Evolutionary conservation across 2,329 filamentous ascomycete genomes (phyloP).

Genomic region (Sporothrix inflata): DNA sequence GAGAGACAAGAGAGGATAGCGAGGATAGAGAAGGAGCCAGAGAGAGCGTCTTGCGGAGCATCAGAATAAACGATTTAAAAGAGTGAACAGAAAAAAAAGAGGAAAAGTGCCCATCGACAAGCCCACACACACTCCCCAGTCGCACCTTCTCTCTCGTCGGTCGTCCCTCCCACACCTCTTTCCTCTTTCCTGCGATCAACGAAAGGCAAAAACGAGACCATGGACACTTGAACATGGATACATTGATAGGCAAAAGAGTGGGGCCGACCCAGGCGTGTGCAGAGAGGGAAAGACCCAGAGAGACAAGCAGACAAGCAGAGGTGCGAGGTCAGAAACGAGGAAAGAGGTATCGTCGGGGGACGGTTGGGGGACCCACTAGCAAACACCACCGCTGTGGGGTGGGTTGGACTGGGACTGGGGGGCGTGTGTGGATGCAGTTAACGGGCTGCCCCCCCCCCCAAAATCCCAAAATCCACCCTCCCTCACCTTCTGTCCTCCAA

Average conservation of each 20-base stretch:
- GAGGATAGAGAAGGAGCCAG: conserved; percentile 11
- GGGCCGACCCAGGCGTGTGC: conserved; percentile 25
- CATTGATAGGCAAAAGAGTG: conserved; percentile 43
- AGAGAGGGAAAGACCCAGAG: conserved; percentile 27
- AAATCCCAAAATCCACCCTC: conserved; percentile 24
- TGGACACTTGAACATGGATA: conserved; percentile 31
- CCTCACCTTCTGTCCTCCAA: conserved; percentile 23
- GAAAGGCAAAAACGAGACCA: conserved; percentile 37
- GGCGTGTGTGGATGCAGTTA: conserved; percentile 27
- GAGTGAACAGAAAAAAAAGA: conserved; percentile 21
- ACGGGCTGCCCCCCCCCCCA: conserved; percentile 15
- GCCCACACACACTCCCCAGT: conserved; percentile 23
- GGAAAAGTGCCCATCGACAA: conserved; percentile 23
- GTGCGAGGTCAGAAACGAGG: conserved; percentile 2
- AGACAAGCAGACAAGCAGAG: background rate
- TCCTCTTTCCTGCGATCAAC: conserved; percentile 41
- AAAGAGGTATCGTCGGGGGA: conserved; percentile 27
- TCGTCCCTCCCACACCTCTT: conserved; percentile 42
- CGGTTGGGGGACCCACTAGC: conserved; percentile 31
- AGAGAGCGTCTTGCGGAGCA: conserved; percentile 13
- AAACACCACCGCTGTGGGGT: conserved; percentile 26
- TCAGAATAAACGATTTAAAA: conserved; percentile 9
- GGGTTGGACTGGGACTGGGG: conserved; percentile 29
- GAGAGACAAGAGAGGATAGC: conserved; percentile 31
- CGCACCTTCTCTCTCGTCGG: conserved; percentile 18